These are phyloP conservation scores for Umbelopsis vinacea DNA, from an alignment of 192 early-diverging fungal genomes.

Conservation along the genomic window DNA sequence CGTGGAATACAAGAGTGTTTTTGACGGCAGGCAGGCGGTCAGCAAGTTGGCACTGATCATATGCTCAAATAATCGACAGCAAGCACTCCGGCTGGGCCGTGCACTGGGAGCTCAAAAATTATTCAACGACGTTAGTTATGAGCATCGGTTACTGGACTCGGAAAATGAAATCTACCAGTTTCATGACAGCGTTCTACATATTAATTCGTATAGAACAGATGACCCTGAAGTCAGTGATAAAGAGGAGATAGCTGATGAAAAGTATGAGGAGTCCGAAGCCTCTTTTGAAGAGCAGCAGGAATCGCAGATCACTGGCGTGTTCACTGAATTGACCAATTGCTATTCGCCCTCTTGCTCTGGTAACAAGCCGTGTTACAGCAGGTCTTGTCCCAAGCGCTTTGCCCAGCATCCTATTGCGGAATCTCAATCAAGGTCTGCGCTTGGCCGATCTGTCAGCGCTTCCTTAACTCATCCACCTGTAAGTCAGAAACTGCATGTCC, in stretches of 20 bases:
- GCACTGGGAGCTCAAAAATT: constrained; percentile 89
- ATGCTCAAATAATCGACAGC: constrained; percentile 83
- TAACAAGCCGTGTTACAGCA: constrained; percentile 86
- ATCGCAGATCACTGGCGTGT: constrained; percentile 77
- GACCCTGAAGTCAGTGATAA: neutral
- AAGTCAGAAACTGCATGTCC: neutral
- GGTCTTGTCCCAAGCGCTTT: constrained; percentile 80
- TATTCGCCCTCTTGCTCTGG: constrained; percentile 91
- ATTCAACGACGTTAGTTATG: constrained; percentile 91
- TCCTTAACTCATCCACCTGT: neutral
- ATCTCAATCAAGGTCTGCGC: constrained; percentile 20
- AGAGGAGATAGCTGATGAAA: constrained; percentile 9
- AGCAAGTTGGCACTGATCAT: constrained; percentile 81
- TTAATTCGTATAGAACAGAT: neutral
- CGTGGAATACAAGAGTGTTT: constrained; percentile 83
- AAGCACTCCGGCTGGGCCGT: constrained; percentile 85
- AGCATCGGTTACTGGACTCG: constrained; percentile 86
- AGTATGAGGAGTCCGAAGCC: constrained; percentile 17
- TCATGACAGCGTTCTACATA: constrained; percentile 44
- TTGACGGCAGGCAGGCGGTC: constrained; percentile 89
- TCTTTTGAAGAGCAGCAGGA: constrained; percentile 24
- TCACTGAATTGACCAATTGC: constrained; percentile 88
- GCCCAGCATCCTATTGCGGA: constrained; percentile 57
- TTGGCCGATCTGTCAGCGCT: constrained; percentile 5
- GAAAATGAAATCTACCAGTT: constrained; percentile 85